phyloP scores from a whole-genome alignment of 805 yeast species.

The Ogataea corticis region DNA sequence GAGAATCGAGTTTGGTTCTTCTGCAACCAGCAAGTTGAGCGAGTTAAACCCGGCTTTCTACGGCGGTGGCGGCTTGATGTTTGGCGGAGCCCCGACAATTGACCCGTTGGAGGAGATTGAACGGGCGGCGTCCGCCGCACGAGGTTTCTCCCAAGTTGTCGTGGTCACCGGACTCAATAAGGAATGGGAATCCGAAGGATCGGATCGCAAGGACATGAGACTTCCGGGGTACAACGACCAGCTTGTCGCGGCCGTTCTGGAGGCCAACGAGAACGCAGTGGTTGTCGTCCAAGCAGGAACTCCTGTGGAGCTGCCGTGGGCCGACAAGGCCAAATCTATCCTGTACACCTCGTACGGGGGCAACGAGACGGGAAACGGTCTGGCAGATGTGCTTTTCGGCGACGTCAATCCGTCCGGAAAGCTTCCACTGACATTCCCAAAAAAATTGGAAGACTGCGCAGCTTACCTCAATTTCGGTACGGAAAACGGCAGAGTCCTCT shows the following conservation, averaged over 20 bases:
- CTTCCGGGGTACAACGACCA: conserved; percentile 38
- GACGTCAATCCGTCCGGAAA: conserved; percentile 46
- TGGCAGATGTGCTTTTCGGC: conserved; percentile 46
- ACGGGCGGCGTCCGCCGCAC: conserved; percentile 37
- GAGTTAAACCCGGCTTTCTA: conserved; percentile 8
- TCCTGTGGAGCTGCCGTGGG: conserved; percentile 45
- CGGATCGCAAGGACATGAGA: conserved; percentile 38
- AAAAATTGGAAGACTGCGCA: conserved; percentile 36
- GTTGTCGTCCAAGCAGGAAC: conserved; percentile 43
- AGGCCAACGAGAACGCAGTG: conserved; percentile 37
- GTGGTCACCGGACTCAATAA: conserved; percentile 38
- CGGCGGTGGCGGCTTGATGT: conserved; percentile 25
- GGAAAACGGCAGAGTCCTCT: conserved; percentile 38
- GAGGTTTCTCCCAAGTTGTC: conserved; percentile 37
- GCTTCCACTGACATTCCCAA: conserved; percentile 42
- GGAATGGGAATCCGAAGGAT: conserved; percentile 45
- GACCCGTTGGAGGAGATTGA: conserved; percentile 15
- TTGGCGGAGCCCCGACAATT: conserved; percentile 17
- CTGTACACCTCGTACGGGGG: conserved; percentile 43
- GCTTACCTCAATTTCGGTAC: conserved; percentile 39
- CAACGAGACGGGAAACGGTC: conserved; percentile 41
- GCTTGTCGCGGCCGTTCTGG: conserved; percentile 34
- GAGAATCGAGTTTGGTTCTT: conserved; percentile 53
- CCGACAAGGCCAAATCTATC: conserved; percentile 30
- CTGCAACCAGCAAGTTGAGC: conserved; percentile 34